A percentile compares a stretch with the other conserved stretches of the same genome.
Evolutionary conservation across 106 monocot species (phyloP).

Genomic region (Acanthochlamys bracteata): DNA sequence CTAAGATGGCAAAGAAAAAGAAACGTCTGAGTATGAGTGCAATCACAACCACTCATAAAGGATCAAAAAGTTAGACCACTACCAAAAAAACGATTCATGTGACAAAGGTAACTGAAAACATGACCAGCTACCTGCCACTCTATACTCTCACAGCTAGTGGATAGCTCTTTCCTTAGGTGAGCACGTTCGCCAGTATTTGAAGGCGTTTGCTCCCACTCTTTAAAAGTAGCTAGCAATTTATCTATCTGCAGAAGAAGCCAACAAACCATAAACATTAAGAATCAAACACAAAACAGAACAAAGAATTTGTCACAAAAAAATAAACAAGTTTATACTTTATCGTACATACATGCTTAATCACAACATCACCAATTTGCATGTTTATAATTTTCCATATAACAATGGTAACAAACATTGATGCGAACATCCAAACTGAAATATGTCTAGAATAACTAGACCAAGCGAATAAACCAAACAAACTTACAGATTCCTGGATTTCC

Average conservation of each 20-base stretch:
- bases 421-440: not conserved
- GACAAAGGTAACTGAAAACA: not conserved
- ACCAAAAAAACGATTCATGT: not conserved
- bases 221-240: slow-evolving; percentile 52
- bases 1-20: not conserved
- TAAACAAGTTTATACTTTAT: too few species aligned
- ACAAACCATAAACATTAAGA: not conserved
- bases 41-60: not conserved
- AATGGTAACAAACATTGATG: not conserved
- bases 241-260: slow-evolving; percentile 44
- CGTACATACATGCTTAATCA: too few species aligned
- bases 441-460: not conserved
- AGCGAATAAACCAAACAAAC: not conserved
- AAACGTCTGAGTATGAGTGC: not conserved
- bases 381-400: not conserved
- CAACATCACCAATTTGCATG: too few species aligned
- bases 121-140: slow-evolving; percentile 49
- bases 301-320: too few species aligned
- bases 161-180: slow-evolving; percentile 57
- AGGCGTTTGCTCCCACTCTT: slow-evolving; percentile 46
- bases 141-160: slow-evolving; percentile 58
- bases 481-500: slow-evolving; percentile 20
- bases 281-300: not conserved
- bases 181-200: slow-evolving; percentile 51
- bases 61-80: not conserved